Evolutionary conservation across 768 basidiomycete species (phyloP).

Genomic region (Cantharellus cinnabarinus): DNA sequence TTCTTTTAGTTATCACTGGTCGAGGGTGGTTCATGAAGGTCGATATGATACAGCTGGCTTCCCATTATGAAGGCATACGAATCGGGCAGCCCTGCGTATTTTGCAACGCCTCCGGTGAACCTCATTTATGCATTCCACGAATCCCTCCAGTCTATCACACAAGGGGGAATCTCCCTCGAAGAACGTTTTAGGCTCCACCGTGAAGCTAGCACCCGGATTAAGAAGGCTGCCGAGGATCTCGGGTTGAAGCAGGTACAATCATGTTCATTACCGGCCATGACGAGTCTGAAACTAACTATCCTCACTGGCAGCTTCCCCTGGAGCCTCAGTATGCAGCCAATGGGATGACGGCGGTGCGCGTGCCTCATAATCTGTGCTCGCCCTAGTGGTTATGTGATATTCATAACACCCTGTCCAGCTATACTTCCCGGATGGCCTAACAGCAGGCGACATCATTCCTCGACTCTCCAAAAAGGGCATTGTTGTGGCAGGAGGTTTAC

Average conservation of each 20-base stretch:
- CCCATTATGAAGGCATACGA: constrained; percentile 93
- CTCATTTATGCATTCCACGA: constrained; percentile 78
- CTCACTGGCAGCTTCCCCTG: constrained; percentile 29
- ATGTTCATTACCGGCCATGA: not conserved
- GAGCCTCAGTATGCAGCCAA: constrained; percentile 52
- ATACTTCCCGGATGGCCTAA: constrained; percentile 69
- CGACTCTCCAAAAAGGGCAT: constrained; percentile 50
- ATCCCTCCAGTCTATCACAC: constrained; percentile 56
- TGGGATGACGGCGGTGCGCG: constrained; percentile 73
- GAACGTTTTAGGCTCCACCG: constrained; percentile 64
- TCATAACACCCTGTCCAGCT: constrained; percentile 21
- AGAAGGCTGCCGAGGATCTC: constrained; percentile 38
- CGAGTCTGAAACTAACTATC: not conserved
- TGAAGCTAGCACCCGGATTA: constrained; percentile 45
- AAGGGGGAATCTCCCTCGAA: constrained; percentile 39
- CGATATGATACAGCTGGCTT: constrained; percentile 37
- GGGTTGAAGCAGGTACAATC: constrained; percentile 38
- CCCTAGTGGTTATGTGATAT: not conserved
- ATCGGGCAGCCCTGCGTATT: constrained; percentile 35
- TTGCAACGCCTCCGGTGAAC: constrained; percentile 49
- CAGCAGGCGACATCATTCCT: constrained; percentile 55
- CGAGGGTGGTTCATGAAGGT: not conserved
- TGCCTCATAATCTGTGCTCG: too few relatives aligned
- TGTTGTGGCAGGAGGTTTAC: constrained; percentile 75
- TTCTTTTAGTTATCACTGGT: not conserved